These are phyloP conservation scores for Kwoniella europaea DNA, from an alignment of 768 basidiomycete genomes.

Conservation along the genomic window DNA sequence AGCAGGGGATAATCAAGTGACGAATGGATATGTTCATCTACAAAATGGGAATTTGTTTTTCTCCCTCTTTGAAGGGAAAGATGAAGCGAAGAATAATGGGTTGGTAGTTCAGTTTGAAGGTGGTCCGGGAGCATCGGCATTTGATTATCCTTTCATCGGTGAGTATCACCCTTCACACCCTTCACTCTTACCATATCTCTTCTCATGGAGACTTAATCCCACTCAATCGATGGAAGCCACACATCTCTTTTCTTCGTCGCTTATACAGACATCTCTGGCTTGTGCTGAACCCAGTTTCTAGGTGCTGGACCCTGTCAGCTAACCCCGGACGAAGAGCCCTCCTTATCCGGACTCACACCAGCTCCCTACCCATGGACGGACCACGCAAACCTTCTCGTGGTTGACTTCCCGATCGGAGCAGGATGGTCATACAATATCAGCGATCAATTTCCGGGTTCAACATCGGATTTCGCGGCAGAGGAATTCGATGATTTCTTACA, in stretches of 20 bases:
- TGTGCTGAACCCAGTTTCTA: neutral
- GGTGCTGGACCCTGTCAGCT: conserved; percentile 17
- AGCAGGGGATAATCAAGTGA: conserved; percentile 10
- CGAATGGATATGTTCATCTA: conserved; percentile 14
- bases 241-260: no score
- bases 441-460: neutral
- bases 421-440: conserved; percentile 10
- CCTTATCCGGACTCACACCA: conserved; percentile 1
- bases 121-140: conserved; percentile 11
- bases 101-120: conserved; percentile 19
- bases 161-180: neutral
- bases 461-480: conserved; percentile 7
- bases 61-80: conserved; percentile 9
- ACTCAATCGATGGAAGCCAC: no score
- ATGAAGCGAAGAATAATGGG: conserved; percentile 6
- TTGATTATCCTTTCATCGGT: conserved; percentile 19
- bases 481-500: conserved; percentile 17
- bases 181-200: no score
- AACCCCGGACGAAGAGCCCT: neutral
- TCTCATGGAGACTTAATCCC: neutral
- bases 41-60: conserved; percentile 13
- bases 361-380: conserved; percentile 17
- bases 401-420: conserved; percentile 11
- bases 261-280: no score
- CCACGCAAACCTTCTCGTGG: conserved; percentile 11